These are phyloP conservation scores for Aspergillus conjunctus DNA, from an alignment of 495 filamentous ascomycete genomes.

Conservation along the genomic window DNA sequence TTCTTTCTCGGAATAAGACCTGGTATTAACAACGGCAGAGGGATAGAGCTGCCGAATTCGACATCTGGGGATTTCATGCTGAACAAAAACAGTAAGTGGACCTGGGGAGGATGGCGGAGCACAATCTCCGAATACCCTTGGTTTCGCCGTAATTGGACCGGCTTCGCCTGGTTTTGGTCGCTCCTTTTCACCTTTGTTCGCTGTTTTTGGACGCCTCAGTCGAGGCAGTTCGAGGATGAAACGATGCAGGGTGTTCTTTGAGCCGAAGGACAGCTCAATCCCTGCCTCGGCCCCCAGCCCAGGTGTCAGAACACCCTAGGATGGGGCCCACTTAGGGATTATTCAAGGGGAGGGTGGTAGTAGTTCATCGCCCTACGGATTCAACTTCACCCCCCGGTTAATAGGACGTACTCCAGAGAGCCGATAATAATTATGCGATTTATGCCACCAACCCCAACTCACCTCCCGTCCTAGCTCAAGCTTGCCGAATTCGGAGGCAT, in stretches of 20 bases:
- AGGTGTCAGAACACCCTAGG: slow-evolving; percentile 3
- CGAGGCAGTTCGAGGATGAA: slow-evolving; percentile 16
- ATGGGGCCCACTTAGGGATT: neutral
- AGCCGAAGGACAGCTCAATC: slow-evolving; percentile 10
- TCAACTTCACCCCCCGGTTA: slow-evolving; percentile 6
- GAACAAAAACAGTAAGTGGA: slow-evolving; percentile 20
- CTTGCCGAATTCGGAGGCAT: slow-evolving; percentile 6
- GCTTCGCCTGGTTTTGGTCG: slow-evolving; percentile 3
- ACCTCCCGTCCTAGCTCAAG: neutral
- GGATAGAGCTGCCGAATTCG: slow-evolving; percentile 5
- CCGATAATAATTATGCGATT: slow-evolving; percentile 19
- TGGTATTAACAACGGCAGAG: neutral
- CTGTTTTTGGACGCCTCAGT: slow-evolving; percentile 9
- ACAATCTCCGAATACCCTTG: slow-evolving; percentile 23
- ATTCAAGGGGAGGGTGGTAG: neutral
- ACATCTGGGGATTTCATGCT: slow-evolving; percentile 8
- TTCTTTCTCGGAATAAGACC: neutral
- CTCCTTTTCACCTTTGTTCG: slow-evolving; percentile 1
- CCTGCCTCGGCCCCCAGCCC: slow-evolving; percentile 16
- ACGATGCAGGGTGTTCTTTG: slow-evolving; percentile 23
- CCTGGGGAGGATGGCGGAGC: slow-evolving; percentile 26
- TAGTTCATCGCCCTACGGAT: slow-evolving; percentile 1
- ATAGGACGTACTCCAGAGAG: slow-evolving; percentile 5
- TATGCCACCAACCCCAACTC: neutral
- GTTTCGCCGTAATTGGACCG: neutral